Percentiles rank a stretch among this genome's conserved stretches.
These are phyloP conservation scores for Clonostachys rosea DNA, from an alignment of 2,329 filamentous ascomycete genomes.

Conservation along the genomic window DNA sequence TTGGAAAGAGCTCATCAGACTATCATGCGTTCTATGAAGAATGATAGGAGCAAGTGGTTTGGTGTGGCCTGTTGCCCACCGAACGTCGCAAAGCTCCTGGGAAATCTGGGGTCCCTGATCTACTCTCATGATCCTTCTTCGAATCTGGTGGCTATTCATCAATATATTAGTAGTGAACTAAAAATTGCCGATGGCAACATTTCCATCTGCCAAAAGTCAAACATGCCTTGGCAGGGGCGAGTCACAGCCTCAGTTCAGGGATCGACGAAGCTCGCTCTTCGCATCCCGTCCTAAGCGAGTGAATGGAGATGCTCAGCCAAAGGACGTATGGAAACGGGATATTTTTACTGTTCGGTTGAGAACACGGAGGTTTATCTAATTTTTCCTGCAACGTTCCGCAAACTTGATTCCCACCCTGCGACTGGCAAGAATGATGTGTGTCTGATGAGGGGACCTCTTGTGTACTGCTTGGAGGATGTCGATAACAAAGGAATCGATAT, in stretches of 20 bases:
- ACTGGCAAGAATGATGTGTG: not conserved
- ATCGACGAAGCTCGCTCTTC: not conserved
- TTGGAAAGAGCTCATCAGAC: conserved; percentile 47
- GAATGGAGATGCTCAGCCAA: not conserved
- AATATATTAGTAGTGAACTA: not conserved
- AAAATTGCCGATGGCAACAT: not conserved
- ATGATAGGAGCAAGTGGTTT: conserved; percentile 12
- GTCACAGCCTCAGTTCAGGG: not conserved
- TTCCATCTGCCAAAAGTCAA: not conserved
- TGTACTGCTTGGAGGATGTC: not conserved
- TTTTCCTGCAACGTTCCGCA: not conserved
- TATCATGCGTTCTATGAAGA: conserved; percentile 27
- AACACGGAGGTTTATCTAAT: too few species aligned
- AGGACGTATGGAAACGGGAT: not conserved
- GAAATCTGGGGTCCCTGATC: not conserved
- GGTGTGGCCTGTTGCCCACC: not conserved
- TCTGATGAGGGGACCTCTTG: not conserved
- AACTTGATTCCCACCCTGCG: not conserved
- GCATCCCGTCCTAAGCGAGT: not conserved
- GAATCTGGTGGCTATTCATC: not conserved
- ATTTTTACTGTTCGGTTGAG: not conserved
- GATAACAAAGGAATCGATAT: not conserved
- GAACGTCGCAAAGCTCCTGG: not conserved
- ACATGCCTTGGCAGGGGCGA: not conserved
- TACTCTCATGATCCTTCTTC: not conserved